Evolutionary conservation across 2,329 filamentous ascomycete genomes (phyloP), one percentile per base, ranked within the genome.

Genomic region (Penicillium sp.): DNA sequence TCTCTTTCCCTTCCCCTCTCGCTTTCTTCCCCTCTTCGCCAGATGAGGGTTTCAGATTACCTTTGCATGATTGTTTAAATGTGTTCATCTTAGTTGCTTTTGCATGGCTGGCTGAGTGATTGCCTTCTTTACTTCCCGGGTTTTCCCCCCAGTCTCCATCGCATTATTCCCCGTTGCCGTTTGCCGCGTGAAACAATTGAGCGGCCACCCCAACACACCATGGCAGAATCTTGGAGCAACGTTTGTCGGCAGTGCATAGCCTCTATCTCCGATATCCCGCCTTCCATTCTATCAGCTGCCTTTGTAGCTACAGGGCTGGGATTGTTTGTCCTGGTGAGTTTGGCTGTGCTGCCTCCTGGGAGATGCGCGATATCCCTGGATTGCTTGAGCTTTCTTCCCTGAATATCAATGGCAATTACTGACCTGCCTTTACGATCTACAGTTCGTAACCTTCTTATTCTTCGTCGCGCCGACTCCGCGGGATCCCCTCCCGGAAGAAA

Each of bases 401-500:
- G 30, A 26, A 10, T 30, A 28, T 42, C 42, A 46, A 54, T 57
- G 55, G 22, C 48, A 49, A 16, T 48, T 26, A 25, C 53, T 59
- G 19, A 55, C 55, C 11, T 42, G 4, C 8, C 14, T 45, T 49
- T 19, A 6, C 14, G 11, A 13, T 51, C 26, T 26, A 28, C 66
- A 90, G 88, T 74, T 88, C 70, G 93, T 90, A 72, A 71, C 86
- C 55, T 78, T 88, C 62, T 85, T 97, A 52, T 87, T 87, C 73
- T 76, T 92, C 61, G 82, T 96, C 74, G 93, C 93, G 8, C 93
- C 93, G 16, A 87, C 88, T 54, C 95, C 95, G 10, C 90, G 95
- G 59, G 80, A 83, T 26, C 85, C 91, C 1, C 82, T 88, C 37
- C 82, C 85, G 4, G 92, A 91, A 35, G 95, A 99, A 76, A 97